Conservation (phyloP, 1,284 basidiomycete species). For the Omphalotus olearius region DNA sequence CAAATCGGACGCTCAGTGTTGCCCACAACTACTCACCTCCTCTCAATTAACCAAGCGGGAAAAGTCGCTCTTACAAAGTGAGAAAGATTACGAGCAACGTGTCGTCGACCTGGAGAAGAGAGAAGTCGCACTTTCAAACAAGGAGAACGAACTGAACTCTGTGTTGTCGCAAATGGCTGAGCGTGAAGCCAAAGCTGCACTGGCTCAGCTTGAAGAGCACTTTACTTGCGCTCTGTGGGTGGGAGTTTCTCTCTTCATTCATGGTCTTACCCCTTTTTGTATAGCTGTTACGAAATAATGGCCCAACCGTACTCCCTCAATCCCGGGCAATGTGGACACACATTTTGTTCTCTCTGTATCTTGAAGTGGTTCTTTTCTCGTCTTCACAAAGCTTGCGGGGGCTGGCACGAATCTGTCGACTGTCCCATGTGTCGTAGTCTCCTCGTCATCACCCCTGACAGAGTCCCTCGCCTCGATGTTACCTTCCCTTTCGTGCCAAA, state of each 20-base stretch:
- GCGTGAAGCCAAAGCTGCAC: conserved; percentile 33
- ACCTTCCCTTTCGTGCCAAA: conserved; percentile 63
- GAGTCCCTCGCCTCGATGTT: conserved; percentile 39
- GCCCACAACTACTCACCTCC: conserved; percentile 31
- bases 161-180: conserved; percentile 36
- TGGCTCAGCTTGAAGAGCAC: conserved; percentile 54
- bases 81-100: conserved; percentile 21
- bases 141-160: conserved; percentile 19
- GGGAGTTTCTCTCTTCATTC: background rate
- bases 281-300: conserved; percentile 44
- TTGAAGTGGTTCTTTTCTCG: conserved; percentile 65
- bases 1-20: conserved; percentile 18
- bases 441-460: conserved; percentile 46
- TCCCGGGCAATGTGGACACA: conserved; percentile 55
- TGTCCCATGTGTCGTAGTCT: conserved; percentile 61
- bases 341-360: conserved; percentile 61
- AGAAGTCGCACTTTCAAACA: background rate
- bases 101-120: background rate
- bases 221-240: conserved; percentile 52
- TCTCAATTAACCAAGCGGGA: conserved; percentile 37
- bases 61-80: conserved; percentile 29
- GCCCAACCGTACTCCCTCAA: conserved; percentile 56
- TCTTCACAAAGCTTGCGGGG: conserved; percentile 52
- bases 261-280: conserved; percentile 6
- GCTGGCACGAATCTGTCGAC: conserved; percentile 61